Percentiles rank a stretch among this genome's conserved stretches.
Evolutionary conservation across 805 yeast genomes (phyloP).

Genomic region (Saturnispora halmiae): DNA sequence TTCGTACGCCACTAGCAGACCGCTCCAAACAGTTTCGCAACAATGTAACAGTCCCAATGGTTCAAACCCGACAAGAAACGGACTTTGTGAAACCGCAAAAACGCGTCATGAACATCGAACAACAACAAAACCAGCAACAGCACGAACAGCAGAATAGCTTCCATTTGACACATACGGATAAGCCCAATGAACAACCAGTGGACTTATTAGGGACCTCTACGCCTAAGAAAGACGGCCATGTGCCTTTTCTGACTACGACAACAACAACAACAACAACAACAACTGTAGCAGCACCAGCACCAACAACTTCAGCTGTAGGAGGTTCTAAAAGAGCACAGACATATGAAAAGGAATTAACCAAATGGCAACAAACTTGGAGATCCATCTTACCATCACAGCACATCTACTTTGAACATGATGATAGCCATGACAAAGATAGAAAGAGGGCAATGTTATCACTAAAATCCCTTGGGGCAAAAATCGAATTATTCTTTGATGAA

Average conservation of each 20-base stretch:
- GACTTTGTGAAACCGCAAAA: neutral
- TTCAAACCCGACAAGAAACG: neutral
- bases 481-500: conserved; percentile 51
- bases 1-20: conserved; percentile 8
- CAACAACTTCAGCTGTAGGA: conserved; percentile 7
- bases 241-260: conserved; percentile 9
- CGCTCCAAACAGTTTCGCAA: conserved; percentile 2
- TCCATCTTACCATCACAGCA: conserved; percentile 46
- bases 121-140: too few species aligned
- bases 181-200: conserved; percentile 8
- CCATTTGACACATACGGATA: conserved; percentile 1
- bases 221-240: conserved; percentile 15
- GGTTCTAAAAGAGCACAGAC: conserved; percentile 4
- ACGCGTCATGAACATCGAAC: conserved; percentile 8
- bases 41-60: neutral
- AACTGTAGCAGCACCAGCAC: conserved; percentile 7
- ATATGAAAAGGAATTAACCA: conserved; percentile 33
- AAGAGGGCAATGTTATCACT: conserved; percentile 29
- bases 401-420: conserved; percentile 46
- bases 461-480: conserved; percentile 43
- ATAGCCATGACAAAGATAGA: conserved; percentile 29
- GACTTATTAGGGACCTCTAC: conserved; percentile 14
- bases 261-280: conserved; percentile 7
- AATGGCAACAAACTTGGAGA: conserved; percentile 56
- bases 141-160: neutral